Base-by-base conservation (phyloP, 192 early-diverging fungal genomes). In the Globomyces pollinis-pini region DNA sequence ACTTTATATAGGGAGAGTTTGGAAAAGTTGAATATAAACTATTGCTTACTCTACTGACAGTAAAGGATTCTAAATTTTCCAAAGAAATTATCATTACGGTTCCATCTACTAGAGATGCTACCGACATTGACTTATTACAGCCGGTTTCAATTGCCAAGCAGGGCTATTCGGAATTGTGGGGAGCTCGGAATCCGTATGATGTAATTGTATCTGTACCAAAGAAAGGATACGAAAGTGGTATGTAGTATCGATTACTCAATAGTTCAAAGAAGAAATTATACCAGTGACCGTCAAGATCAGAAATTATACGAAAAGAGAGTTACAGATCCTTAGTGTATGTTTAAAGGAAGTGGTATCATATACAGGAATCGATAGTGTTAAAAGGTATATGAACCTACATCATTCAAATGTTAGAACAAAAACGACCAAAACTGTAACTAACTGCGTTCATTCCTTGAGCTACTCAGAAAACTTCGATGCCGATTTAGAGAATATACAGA, bases 291-390 rank as follows among this genome's bases (percentile, higher is more conserved):
- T 69, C 23, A 51, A 59, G 6, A 60, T 69, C 24, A 52, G 39
- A 28, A 69, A 69, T 39, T 50, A 69, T 29, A 65, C 67, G 8
- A 33, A 31, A 20, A 26, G 29, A 28, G 67, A 63, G 3, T 34
- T 47, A 9, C 13, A 43, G 1, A 29, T 69, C 16, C 28, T 55
- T 9, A 61, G 60, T 2, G 33, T 69, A 2, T 58, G 26, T 12
- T 18, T 69, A 6, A 69, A 69, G 26, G 62, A 69, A 49, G 16
- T 42, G 11, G 63, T 44, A n/a, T 41, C 29, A 23, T 69, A 69
- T 44, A 45, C 50, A 24, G 60, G n/a, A 41, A 2, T n/a, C 61
- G 21, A 20, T 7, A 36, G 50, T 53, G 29, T 15, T 30, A 4
- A 51, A 61, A 23, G 66, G 56, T 18, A 60, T 61, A 8, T 23